phyloP scores from a whole-genome alignment of 2,329 filamentous ascomycete genomes.

The Colletotrichum sp. region DNA sequence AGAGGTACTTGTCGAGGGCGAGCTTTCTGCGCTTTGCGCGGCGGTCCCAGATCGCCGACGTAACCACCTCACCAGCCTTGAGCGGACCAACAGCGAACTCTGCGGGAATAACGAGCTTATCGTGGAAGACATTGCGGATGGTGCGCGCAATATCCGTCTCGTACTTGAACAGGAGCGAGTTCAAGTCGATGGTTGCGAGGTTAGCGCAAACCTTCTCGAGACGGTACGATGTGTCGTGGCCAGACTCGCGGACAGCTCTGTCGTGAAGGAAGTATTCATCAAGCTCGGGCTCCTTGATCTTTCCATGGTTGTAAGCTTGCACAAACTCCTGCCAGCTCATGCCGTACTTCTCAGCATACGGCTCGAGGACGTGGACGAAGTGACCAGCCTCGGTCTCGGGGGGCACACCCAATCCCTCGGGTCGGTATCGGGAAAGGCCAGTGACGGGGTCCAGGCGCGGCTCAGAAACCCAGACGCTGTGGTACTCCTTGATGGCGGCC shows the following conservation, averaged over 20 bases:
- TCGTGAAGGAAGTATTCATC: conserved; percentile 98
- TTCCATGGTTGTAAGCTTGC: conserved; percentile 79
- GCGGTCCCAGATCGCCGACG: conserved; percentile 88
- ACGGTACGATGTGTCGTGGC: conserved; percentile 95
- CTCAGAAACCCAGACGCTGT: conserved; percentile 82
- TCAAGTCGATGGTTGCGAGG: conserved; percentile 91
- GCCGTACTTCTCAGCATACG: conserved; percentile 82
- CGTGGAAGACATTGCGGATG: conserved; percentile 83
- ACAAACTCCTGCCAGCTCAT: conserved; percentile 88
- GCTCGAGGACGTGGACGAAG: conserved; percentile 81
- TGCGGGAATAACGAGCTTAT: conserved; percentile 79
- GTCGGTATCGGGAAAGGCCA: conserved; percentile 83
- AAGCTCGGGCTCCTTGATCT: conserved; percentile 82
- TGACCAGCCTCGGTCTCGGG: conserved; percentile 90
- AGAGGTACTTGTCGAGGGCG: conserved; percentile 90
- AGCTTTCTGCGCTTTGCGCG: conserved; percentile 83
- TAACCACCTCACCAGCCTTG: conserved; percentile 72
- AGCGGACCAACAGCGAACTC: conserved; percentile 79
- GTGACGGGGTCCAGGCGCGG: conserved; percentile 79
- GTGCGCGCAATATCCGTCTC: conserved; percentile 89
- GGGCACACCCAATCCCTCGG: conserved; percentile 82
- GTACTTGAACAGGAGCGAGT: conserved; percentile 95
- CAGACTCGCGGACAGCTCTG: conserved; percentile 92
- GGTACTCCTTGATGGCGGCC: conserved; percentile 96
- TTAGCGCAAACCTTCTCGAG: conserved; percentile 87